A percentile compares a stretch with the other conserved stretches of the same genome.
Conservation (phyloP, 371 early-diverging fungal species). For the Circinella minor region DNA sequence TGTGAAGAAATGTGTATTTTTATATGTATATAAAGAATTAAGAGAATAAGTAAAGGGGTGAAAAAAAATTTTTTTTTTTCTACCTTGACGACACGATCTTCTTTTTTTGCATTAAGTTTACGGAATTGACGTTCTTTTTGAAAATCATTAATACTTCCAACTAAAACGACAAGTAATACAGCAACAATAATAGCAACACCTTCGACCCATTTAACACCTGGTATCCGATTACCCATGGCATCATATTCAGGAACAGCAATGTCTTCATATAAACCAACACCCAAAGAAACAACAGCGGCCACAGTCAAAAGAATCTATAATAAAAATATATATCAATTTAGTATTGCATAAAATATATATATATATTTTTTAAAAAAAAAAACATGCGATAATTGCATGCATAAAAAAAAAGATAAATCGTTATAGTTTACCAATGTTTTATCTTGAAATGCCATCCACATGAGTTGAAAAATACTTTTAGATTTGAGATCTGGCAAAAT, state of each 20-base stretch:
- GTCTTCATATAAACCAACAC: constrained; percentile 88
- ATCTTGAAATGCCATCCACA: constrained; percentile 86
- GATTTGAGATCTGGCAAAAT: constrained; percentile 68
- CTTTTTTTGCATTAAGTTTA: constrained; percentile 82
- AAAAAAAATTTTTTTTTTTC: not conserved
- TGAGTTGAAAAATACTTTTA: constrained; percentile 71
- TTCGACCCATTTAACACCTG: constrained; percentile 77
- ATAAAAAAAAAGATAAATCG: not conserved
- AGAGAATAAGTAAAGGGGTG: not conserved
- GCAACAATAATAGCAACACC: constrained; percentile 84
- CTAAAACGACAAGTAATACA: constrained; percentile 80
- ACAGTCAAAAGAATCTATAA: constrained; percentile 73
- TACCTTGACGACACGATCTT: constrained; percentile 78
- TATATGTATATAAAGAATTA: too few species aligned
- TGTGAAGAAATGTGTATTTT: too few species aligned
- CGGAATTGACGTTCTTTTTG: constrained; percentile 89
- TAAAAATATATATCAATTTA: constrained; percentile 4
- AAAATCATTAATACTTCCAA: constrained; percentile 83
- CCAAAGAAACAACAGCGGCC: constrained; percentile 88
- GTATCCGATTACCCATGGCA: constrained; percentile 34
- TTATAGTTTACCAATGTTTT: constrained; percentile 71
- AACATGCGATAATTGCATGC: too few species aligned
- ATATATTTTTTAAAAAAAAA: too few species aligned
- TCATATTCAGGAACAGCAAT: constrained; percentile 51
- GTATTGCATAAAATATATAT: constrained; percentile 9